These are phyloP conservation scores for Cordyceps farinosa DNA, from an alignment of 2,329 filamentous ascomycete species.

Conservation along the genomic window DNA sequence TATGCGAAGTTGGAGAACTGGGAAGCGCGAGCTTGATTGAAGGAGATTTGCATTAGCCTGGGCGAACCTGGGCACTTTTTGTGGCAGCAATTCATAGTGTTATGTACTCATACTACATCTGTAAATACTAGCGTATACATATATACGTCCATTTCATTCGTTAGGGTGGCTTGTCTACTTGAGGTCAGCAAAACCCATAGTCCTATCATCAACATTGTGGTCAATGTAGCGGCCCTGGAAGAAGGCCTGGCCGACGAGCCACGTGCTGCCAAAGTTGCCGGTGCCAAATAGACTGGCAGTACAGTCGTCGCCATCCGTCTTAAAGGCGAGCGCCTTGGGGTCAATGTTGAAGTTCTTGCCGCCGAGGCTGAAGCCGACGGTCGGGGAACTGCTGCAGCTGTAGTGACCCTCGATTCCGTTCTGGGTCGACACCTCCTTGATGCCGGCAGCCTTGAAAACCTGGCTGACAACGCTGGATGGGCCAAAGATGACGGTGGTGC, in stretches of 20 bases:
- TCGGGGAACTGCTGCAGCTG: conserved; percentile 19
- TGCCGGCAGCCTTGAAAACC: conserved; percentile 20
- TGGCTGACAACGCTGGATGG: conserved; percentile 17
- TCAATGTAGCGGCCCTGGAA: conserved; percentile 25
- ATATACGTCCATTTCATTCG: not conserved
- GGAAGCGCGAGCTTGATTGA: not conserved
- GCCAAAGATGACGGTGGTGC: conserved; percentile 22
- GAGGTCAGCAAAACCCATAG: conserved; percentile 22
- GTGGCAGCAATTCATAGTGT: not conserved
- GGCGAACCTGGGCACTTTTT: too few relatives aligned
- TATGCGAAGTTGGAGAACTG: not conserved
- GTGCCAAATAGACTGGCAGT: conserved; percentile 22
- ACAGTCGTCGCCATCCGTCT: conserved; percentile 21
- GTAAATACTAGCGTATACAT: not conserved
- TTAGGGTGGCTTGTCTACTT: conserved; percentile 1
- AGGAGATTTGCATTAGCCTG: not conserved
- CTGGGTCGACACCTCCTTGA: conserved; percentile 15
- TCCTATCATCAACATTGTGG: conserved; percentile 19
- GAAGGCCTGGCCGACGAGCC: conserved; percentile 25
- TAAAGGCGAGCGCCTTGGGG: conserved; percentile 20
- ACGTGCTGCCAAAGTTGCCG: conserved; percentile 18
- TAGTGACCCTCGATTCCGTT: conserved; percentile 22
- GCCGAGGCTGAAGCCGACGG: conserved; percentile 20
- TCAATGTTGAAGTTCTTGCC: conserved; percentile 21
- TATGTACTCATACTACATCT: not conserved